Conservation (phyloP, 257 asterid genomes). For the Lithospermum erythrorhizon region DNA sequence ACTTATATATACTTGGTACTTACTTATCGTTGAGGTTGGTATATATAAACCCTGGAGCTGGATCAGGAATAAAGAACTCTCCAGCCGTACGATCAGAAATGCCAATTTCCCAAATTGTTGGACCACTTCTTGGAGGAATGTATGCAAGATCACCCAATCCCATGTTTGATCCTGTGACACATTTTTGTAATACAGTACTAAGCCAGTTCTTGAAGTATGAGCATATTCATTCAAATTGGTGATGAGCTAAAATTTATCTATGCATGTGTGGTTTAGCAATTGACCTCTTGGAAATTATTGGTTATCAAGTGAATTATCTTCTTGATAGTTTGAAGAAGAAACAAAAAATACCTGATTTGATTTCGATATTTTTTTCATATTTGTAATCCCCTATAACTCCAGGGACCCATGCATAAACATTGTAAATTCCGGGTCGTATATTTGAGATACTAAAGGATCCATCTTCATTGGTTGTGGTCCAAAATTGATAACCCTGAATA, state of each 20-base stretch:
- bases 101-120: not conserved
- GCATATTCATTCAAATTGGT: too few relatives aligned
- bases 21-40: too few relatives aligned
- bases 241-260: too few relatives aligned
- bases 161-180: not conserved
- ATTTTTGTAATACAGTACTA: too few relatives aligned
- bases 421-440: slow-evolving; percentile 10
- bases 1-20: too few relatives aligned
- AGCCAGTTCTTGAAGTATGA: too few relatives aligned
- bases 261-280: too few relatives aligned
- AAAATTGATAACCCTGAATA: slow-evolving; percentile 16
- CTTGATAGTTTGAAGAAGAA: too few relatives aligned
- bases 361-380: not conserved
- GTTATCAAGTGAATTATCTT: too few relatives aligned
- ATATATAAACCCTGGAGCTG: not conserved
- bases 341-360: slow-evolving; percentile 1
- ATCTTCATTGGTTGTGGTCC: slow-evolving; percentile 1
- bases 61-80: not conserved
- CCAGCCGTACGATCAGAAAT: not conserved
- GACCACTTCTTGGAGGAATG: not conserved
- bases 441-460: slow-evolving; percentile 11
- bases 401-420: slow-evolving; percentile 14
- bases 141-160: not conserved
- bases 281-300: too few relatives aligned
- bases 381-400: slow-evolving; percentile 15